Conservation (phyloP, 148 eudicot genomes). For the Rheum nobile region DNA sequence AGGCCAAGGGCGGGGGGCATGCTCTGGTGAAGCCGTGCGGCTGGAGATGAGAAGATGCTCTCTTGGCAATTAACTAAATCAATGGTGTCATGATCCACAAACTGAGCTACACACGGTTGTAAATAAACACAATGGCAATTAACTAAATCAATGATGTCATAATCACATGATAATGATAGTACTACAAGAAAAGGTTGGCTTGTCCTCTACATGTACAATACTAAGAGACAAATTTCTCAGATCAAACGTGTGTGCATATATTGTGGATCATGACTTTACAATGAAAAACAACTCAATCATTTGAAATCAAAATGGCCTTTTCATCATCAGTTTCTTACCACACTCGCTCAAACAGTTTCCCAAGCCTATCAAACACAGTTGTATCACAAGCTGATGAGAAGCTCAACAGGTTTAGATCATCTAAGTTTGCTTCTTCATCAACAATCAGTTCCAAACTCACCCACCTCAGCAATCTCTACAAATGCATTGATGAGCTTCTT, state of each 20-base stretch:
- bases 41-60: no score
- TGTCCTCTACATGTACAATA: neutral
- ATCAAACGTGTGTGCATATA: neutral
- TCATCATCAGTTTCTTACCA: neutral
- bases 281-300: neutral
- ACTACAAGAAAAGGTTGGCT: neutral
- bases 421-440: neutral
- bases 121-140: no score
- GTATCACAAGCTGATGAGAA: neutral
- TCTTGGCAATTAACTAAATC: no score
- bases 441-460: neutral
- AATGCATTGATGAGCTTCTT: conserved; percentile 23
- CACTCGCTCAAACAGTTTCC: conserved; percentile 4
- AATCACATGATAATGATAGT: neutral
- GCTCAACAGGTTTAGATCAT: neutral
- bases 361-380: neutral
- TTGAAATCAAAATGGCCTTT: no score
- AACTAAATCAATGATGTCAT: no score
- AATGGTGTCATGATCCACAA: no score
- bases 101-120: no score
- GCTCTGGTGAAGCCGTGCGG: no score
- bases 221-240: neutral
- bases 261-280: neutral
- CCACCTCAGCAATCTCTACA: neutral
- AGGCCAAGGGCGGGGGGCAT: no score